Conservation (phyloP, 805 yeast genomes). For the Teunomyces panamensis region DNA sequence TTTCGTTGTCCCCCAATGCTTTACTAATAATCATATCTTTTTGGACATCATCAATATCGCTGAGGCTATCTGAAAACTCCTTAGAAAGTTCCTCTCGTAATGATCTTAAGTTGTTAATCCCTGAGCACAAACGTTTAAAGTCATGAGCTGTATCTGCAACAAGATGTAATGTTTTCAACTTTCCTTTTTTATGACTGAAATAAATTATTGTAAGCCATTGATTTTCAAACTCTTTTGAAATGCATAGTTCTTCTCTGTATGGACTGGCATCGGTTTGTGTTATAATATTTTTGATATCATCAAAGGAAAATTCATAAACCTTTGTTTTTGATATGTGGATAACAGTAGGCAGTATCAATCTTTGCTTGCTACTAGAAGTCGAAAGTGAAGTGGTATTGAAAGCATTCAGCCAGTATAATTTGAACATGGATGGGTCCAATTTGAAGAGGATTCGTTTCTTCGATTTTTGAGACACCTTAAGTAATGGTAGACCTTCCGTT, state of each 20-base stretch:
- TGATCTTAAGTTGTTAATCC: slow-evolving; percentile 60
- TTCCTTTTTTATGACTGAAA: slow-evolving; percentile 53
- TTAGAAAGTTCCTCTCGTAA: slow-evolving; percentile 57
- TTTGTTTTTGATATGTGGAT: slow-evolving; percentile 12
- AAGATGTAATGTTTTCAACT: slow-evolving; percentile 75
- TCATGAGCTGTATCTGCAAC: slow-evolving; percentile 66
- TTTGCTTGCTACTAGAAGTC: slow-evolving; percentile 13
- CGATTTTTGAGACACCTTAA: slow-evolving; percentile 70
- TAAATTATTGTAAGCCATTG: slow-evolving; percentile 84
- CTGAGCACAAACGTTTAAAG: slow-evolving; percentile 50
- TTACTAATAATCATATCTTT: slow-evolving; percentile 24
- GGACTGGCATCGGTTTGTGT: slow-evolving; percentile 72
- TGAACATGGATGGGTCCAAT: slow-evolving; percentile 55
- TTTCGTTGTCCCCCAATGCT: slow-evolving; percentile 14
- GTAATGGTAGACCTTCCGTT: slow-evolving; percentile 56
- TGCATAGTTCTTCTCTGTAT: slow-evolving; percentile 80
- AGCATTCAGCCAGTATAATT: slow-evolving; percentile 46
- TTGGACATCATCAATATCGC: slow-evolving; percentile 31
- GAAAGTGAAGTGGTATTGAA: slow-evolving; percentile 29
- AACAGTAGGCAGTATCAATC: slow-evolving; percentile 13
- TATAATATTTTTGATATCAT: slow-evolving; percentile 60
- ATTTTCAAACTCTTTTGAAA: slow-evolving; percentile 60
- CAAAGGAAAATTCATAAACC: slow-evolving; percentile 42
- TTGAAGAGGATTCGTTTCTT: slow-evolving; percentile 55
- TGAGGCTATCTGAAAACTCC: slow-evolving; percentile 44